Base-by-base conservation (phyloP, 805 yeast species). In the Ogataea ramenticola region DNA sequence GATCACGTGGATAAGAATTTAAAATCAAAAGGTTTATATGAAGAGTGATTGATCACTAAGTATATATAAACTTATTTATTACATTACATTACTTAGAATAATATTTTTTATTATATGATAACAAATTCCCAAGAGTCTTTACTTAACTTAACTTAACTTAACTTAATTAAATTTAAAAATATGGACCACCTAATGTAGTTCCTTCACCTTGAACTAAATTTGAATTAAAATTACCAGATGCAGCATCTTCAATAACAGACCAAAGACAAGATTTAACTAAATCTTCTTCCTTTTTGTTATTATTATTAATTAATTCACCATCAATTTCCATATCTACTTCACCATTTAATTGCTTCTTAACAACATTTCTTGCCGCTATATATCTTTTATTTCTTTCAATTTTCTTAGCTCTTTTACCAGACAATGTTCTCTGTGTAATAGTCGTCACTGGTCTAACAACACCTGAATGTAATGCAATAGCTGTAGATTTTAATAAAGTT, bases 101-200 rank as follows among this genome's bases (percentile, higher is more conserved):
- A n/a, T n/a, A n/a, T n/a, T n/a, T n/a, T n/a, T n/a, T n/a, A n/a
- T n/a, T n/a, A n/a, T n/a, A n/a, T n/a, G n/a, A n/a, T n/a, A n/a
- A n/a, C n/a, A n/a, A n/a, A n/a, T n/a, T n/a, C n/a, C n/a, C n/a
- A n/a, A n/a, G n/a, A n/a, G n/a, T n/a, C n/a, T n/a, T n/a, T n/a
- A n/a, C n/a, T n/a, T n/a, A n/a, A n/a, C n/a, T n/a, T n/a, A n/a
- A n/a, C n/a, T n/a, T n/a, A n/a, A n/a, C n/a, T n/a, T n/a, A n/a
- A n/a, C n/a, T n/a, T n/a, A n/a, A n/a, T n/a, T n/a, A n/a, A n/a
- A n/a, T n/a, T 45, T 55, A 73, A 67, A 70, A 80, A 61, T 49
- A 72, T 42, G 88, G 89, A 27, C 82, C 79, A 36, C 96, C 96
- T 50, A 89, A 65, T 12, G 95, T 83, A 30, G 96, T 89, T 46